These are phyloP conservation scores for Camelina neglecta DNA, from an alignment of 345 rosid genomes.

Conservation along the genomic window DNA sequence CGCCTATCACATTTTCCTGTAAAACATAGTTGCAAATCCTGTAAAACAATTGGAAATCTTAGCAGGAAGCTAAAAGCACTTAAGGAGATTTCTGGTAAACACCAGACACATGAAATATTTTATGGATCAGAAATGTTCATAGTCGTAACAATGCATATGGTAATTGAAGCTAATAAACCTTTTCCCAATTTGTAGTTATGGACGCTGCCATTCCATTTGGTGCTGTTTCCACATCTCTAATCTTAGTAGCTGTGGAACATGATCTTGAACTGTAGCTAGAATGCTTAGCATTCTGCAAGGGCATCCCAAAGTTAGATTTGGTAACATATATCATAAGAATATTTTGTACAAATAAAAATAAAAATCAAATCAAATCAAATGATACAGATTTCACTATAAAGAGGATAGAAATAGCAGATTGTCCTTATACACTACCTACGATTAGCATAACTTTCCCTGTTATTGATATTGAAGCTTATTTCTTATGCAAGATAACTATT, in stretches of 20 bases:
- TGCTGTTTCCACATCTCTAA: too few relatives aligned
- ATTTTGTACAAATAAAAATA: background rate
- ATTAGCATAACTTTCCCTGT: background rate
- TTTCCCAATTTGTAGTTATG: slow-evolving; percentile 68
- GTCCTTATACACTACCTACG: slow-evolving; percentile 7
- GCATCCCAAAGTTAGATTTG: slow-evolving; percentile 19
- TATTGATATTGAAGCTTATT: slow-evolving; percentile 21
- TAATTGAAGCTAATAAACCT: slow-evolving; percentile 53
- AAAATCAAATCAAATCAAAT: background rate
- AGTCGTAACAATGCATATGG: slow-evolving; percentile 10
- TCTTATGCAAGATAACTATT: slow-evolving; percentile 18
- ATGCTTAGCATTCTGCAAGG: slow-evolving; percentile 52
- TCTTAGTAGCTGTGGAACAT: too few relatives aligned
- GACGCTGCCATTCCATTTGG: slow-evolving; percentile 38
- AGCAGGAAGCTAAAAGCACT: slow-evolving; percentile 15
- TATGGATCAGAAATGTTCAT: slow-evolving; percentile 16
- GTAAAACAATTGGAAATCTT: slow-evolving; percentile 3
- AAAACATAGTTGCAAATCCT: background rate
- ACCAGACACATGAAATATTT: slow-evolving; percentile 26
- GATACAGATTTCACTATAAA: slow-evolving; percentile 11
- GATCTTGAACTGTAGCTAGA: too few relatives aligned
- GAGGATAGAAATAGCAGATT: slow-evolving; percentile 19
- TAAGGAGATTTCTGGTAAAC: slow-evolving; percentile 15
- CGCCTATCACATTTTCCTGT: background rate
- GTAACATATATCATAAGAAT: slow-evolving; percentile 7